Evolutionary conservation across 2,329 filamentous ascomycete genomes (phyloP).

Genomic region (Xylaria sp.): DNA sequence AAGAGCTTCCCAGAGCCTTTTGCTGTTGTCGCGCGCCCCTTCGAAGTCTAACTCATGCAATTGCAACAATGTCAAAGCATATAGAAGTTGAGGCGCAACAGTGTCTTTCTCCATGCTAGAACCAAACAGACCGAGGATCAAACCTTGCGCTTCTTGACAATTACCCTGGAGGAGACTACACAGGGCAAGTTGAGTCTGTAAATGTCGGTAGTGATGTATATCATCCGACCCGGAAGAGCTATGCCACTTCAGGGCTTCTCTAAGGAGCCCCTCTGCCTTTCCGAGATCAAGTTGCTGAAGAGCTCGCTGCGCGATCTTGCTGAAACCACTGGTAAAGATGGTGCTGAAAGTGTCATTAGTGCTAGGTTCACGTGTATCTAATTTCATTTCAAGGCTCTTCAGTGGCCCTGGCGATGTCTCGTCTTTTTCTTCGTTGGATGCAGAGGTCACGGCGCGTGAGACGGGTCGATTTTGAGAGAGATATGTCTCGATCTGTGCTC

Average conservation of each 20-base stretch:
- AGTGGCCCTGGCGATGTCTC: not conserved
- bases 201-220: constrained; percentile 20
- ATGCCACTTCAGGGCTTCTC: constrained; percentile 34
- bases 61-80: constrained; percentile 30
- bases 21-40: constrained; percentile 31
- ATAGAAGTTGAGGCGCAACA: constrained; percentile 31
- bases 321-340: constrained; percentile 33
- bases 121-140: constrained; percentile 25
- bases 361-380: constrained; percentile 11
- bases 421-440: constrained; percentile 3
- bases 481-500: constrained; percentile 33
- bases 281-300: constrained; percentile 33
- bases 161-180: constrained; percentile 33
- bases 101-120: constrained; percentile 19
- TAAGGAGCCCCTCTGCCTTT: constrained; percentile 31
- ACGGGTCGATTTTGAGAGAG: constrained; percentile 26
- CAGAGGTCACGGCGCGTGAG: constrained; percentile 13
- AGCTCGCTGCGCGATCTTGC: constrained; percentile 34
- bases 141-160: constrained; percentile 23
- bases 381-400: not conserved
- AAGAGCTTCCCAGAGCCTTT: constrained; percentile 32
- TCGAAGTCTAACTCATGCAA: constrained; percentile 36
- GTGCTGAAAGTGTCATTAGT: constrained; percentile 26
- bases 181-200: constrained; percentile 34
- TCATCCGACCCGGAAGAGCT: constrained; percentile 32